phyloP scores from a whole-genome alignment of 345 rosid species.

The Citrus medica region DNA sequence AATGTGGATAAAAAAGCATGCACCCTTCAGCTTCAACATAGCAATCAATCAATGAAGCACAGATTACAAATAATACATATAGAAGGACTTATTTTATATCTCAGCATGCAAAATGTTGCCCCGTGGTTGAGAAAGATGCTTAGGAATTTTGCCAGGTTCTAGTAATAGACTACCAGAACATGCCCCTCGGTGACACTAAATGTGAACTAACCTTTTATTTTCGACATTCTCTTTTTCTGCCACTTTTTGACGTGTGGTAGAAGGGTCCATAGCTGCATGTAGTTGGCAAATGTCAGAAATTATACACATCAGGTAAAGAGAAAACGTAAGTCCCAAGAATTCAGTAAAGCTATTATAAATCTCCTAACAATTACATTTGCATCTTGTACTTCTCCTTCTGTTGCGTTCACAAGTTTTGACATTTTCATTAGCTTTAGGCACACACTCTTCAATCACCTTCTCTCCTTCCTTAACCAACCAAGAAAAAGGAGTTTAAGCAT shows the following conservation, averaged over 20 bases:
- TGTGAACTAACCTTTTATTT: slow-evolving; percentile 48
- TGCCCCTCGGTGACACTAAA: not conserved
- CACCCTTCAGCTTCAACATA: not conserved
- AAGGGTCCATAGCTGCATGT: slow-evolving; percentile 54
- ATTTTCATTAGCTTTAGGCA: slow-evolving; percentile 17
- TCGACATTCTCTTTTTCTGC: slow-evolving; percentile 48
- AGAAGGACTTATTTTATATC: not conserved
- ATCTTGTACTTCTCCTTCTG: slow-evolving; percentile 41
- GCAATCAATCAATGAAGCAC: not conserved
- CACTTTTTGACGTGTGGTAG: slow-evolving; percentile 26
- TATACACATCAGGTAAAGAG: not conserved
- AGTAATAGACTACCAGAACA: not conserved
- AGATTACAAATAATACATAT: not conserved
- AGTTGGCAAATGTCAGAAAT: not conserved
- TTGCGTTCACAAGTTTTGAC: slow-evolving; percentile 20
- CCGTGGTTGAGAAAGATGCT: not conserved
- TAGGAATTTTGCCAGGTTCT: not conserved
- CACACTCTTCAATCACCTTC: slow-evolving; percentile 14
- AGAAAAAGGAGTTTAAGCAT: not conserved
- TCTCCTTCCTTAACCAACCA: slow-evolving; percentile 24
- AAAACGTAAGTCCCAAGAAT: not conserved
- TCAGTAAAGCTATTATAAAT: slow-evolving; percentile 3
- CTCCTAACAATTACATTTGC: slow-evolving; percentile 36
- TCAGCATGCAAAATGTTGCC: not conserved
- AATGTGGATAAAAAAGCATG: not conserved